phyloP scores from a whole-genome alignment of 202 grass and related monocot genomes.

The Schoenoplectus triqueter region DNA sequence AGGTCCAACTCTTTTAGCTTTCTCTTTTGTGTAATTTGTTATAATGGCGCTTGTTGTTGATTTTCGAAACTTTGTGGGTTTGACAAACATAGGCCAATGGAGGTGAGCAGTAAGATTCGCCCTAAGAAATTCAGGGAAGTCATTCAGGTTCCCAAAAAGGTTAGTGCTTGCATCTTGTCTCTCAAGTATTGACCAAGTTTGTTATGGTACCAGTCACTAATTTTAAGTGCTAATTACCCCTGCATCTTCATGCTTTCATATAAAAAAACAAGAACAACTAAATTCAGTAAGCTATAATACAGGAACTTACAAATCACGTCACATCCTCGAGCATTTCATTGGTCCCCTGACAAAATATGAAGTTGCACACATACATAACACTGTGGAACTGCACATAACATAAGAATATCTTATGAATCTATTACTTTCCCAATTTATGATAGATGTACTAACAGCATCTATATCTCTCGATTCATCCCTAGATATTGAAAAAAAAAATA shows the following conservation, averaged over 20 bases:
- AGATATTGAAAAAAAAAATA: not conserved
- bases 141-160: conserved; percentile 87
- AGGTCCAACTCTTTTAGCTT: conserved; percentile 47
- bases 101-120: conserved; percentile 65
- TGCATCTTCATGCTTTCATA: no score
- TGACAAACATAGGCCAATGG: conserved; percentile 64
- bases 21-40: conserved; percentile 2
- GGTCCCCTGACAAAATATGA: not conserved
- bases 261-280: not conserved
- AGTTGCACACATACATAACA: not conserved
- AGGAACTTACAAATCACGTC: not conserved
- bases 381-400: no score
- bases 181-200: not conserved
- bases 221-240: no score
- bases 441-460: not conserved
- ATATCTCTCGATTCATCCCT: not conserved
- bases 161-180: conserved; percentile 27
- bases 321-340: not conserved
- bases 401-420: no score
- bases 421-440: not conserved
- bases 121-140: conserved; percentile 72
- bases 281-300: not conserved
- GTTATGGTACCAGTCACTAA: not conserved
- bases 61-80: conserved; percentile 29
- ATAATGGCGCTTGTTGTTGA: not conserved